phyloP scores from a whole-genome alignment of 1,284 basidiomycete species.

The Apiotrichum akiyoshidainum region DNA sequence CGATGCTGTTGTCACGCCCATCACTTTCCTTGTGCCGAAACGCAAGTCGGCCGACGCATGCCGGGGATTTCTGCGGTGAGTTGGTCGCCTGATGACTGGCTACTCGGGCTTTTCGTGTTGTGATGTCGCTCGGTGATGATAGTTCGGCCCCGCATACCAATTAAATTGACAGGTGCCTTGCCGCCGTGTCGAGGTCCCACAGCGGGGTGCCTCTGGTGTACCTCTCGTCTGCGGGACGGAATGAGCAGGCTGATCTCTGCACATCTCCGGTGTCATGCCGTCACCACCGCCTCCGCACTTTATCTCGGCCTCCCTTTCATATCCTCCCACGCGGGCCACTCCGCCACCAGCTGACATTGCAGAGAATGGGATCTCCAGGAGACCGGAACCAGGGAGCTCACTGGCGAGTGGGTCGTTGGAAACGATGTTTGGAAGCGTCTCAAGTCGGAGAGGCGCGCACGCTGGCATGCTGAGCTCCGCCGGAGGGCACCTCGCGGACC shows the following conservation, averaged over 20 bases:
- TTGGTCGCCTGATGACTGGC: not conserved
- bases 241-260: too few species aligned
- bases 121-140: too few species aligned
- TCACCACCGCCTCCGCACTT: not conserved
- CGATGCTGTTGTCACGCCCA: conserved; percentile 91
- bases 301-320: not conserved
- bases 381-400: conserved; percentile 73
- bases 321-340: not conserved
- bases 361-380: conserved; percentile 70
- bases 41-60: conserved; percentile 61
- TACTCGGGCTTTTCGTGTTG: too few species aligned
- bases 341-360: conserved; percentile 4
- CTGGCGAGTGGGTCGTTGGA: conserved; percentile 95
- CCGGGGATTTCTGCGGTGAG: conserved; percentile 38
- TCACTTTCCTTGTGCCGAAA: conserved; percentile 86
- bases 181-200: too few species aligned
- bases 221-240: too few species aligned
- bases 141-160: too few species aligned
- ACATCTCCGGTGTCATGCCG: not conserved
- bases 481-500: conserved; percentile 8
- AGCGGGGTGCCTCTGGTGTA: too few species aligned
- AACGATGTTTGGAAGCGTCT: conserved; percentile 83
- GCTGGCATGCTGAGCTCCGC: conserved; percentile 23
- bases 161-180: too few species aligned
- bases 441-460: conserved; percentile 73